Base-by-base conservation (phyloP, 176 grass and related monocot genomes). In the Juncus inflexus region DNA sequence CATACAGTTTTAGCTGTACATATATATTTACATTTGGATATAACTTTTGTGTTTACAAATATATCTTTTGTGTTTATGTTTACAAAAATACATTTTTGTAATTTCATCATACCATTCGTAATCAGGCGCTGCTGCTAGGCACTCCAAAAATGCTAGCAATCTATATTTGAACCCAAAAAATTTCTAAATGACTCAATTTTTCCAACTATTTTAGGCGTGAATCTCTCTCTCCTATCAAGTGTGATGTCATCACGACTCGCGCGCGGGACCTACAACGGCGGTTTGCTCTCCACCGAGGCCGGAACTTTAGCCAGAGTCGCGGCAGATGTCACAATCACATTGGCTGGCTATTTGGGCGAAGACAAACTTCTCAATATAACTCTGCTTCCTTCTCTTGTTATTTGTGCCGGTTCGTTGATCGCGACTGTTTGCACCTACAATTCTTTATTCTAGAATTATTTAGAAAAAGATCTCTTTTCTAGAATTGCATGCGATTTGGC, bases 231-330 rank as follows among this genome's bases (percentile, higher is more conserved):
- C 42, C 28, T 99, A n/a, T 99, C 94, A 4, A 91, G 61, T 8
- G 88, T 92, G 45, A 99, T 99, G 88, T 99, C 94, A 7, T 92
- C 94, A 3, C 83, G 88, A 37, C 89, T 99, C 7, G 84, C 88
- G 15, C 83, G 88, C 9, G 94, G 94, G 52, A 99, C 94, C 0
- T 92, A 99, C 75, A 99, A 99, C 0, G 94, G 88, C 0, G 94
- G 94, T 2, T 86, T 99, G 58, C 88, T 99, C 2, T 99, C 88
- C 7, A 99, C 88, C 0, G 94, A 99, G 52, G 94, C 94, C 0
- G 88, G 94, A 39, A 99, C 94, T 41, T 3, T 99, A 38, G 94
- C 94, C 3, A 81, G 88, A 67, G 94, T 99, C 37, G 69, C 91
- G 0, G 94, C 94, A 0, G 94, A 99, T 73, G 66, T 77, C 68